phyloP scores from a whole-genome alignment of 2,329 filamentous ascomycete genomes.

The Chaetomium strumarium region DNA sequence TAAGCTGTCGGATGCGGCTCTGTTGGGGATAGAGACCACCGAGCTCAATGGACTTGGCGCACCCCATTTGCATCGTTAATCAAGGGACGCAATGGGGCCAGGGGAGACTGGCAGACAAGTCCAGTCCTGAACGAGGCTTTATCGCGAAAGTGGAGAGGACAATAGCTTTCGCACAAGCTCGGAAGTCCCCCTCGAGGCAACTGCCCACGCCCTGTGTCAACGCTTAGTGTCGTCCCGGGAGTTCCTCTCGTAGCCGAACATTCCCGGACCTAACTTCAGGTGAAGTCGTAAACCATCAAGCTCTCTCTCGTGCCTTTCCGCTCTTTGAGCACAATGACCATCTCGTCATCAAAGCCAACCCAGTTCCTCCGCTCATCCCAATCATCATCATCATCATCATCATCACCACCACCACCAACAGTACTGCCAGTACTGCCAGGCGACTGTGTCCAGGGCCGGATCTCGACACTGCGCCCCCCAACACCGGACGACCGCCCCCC shows the following conservation, averaged over 20 bases:
- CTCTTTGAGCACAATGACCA: constrained; percentile 80
- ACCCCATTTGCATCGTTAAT: too few species aligned
- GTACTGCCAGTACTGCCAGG: constrained; percentile 5
- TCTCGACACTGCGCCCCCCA: constrained; percentile 41
- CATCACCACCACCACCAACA: constrained; percentile 5
- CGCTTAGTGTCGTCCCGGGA: too few species aligned
- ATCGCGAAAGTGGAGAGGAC: too few species aligned
- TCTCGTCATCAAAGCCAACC: constrained; percentile 87
- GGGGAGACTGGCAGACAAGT: not conserved
- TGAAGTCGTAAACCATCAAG: constrained; percentile 83
- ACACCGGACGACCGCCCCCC: constrained; percentile 43
- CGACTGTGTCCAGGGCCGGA: constrained; percentile 38
- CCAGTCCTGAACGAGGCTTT: not conserved
- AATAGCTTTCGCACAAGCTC: too few species aligned
- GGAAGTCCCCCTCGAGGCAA: too few species aligned
- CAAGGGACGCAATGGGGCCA: not conserved
- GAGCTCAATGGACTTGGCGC: too few species aligned
- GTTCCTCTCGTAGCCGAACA: too few species aligned
- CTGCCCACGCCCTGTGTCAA: too few species aligned
- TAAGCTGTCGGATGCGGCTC: constrained; percentile 1
- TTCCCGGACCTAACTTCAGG: constrained; percentile 42
- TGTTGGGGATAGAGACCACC: not conserved
- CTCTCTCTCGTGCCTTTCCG: constrained; percentile 60
- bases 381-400: constrained; percentile 14
- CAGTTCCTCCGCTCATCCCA: constrained; percentile 52